Evolutionary conservation across 2,329 filamentous ascomycete genomes (phyloP), one percentile per base, ranked within the genome.

Genomic region (Metarhizium rileyi): DNA sequence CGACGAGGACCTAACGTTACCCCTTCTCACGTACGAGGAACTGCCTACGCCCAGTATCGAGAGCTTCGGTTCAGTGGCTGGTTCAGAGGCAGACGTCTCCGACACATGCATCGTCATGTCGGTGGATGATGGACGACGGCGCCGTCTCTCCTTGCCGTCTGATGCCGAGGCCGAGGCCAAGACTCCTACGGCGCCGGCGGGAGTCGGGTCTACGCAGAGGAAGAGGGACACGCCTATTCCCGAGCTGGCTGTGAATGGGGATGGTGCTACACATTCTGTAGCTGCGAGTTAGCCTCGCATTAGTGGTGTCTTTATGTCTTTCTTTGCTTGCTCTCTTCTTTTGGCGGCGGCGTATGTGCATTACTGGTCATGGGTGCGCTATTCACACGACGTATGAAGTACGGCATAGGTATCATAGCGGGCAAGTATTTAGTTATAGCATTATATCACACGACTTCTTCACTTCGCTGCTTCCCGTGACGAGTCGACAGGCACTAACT

Each of bases 81-180:
- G 61, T 28, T 53, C 48, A 28, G 75, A 78, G 28, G 61, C 75
- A 5, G 72, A 76, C 43, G 75, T 75, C 70, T 76, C 72, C n/a
- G 75, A 76, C 51, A 59, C 62, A 5, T 67, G 64, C 50, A 74
- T 69, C 53, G 61, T 66, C 49, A 49, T 61, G 20, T 70, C 69
- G 3, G 68, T 69, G 4, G 68, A 68, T 44, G 61, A 63, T 25
- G 55, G 59, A 42, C 63, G 58, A 12, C 36, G 46, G 12, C 47
- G 23, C 18, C 33, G 33, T 20, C 46, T 42, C 25, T 46, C 46
- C 16, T 41, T 51, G 46, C 25, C 26, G 6, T 45, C 43, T 14
- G 63, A 68, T 16, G 58, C 62, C 51, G 66, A 70, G 22, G 20
- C 65, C 10, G 69, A 72, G 28, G 52, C 62, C 44, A 66, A 63